These are phyloP conservation scores for Exsudoporus floridanus DNA, from an alignment of 1,284 basidiomycete genomes.

Conservation along the genomic window DNA sequence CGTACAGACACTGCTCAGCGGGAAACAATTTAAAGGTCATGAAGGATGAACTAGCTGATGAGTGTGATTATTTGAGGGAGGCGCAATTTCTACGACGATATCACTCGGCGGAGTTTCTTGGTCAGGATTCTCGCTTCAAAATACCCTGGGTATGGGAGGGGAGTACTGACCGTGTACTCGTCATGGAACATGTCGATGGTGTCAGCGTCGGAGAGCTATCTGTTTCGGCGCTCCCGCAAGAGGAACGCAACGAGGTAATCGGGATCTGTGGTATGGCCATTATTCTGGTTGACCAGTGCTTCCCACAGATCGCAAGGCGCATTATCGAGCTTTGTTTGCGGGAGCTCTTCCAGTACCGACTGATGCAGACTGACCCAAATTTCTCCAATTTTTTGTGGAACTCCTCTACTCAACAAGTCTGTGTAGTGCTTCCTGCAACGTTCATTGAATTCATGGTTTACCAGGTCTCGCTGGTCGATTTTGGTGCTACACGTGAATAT, in stretches of 20 bases:
- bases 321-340: slow-evolving; percentile 86
- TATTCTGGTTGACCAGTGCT: neutral
- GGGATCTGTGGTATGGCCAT: neutral
- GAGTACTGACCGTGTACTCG: slow-evolving; percentile 80
- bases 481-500: slow-evolving; percentile 92
- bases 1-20: neutral
- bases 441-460: neutral
- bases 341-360: slow-evolving; percentile 87
- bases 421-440: neutral
- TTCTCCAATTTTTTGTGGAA: slow-evolving; percentile 98
- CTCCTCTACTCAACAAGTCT: slow-evolving; percentile 51
- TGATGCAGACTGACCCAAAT: slow-evolving; percentile 99
- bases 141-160: slow-evolving; percentile 87
- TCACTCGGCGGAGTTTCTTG: slow-evolving; percentile 49
- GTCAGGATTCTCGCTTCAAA: slow-evolving; percentile 67
- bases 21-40: slow-evolving; percentile 57
- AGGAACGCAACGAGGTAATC: slow-evolving; percentile 77
- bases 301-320: slow-evolving; percentile 72
- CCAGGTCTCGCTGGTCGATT: slow-evolving; percentile 90
- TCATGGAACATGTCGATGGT: slow-evolving; percentile 87
- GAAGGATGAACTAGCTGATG: slow-evolving; percentile 89
- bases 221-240: slow-evolving; percentile 53
- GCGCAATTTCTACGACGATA: slow-evolving; percentile 75
- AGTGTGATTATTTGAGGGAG: slow-evolving; percentile 93
- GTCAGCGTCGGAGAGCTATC: slow-evolving; percentile 73